Base-by-base conservation (phyloP, 2,329 filamentous ascomycete species). In the Periconia digitata region DNA sequence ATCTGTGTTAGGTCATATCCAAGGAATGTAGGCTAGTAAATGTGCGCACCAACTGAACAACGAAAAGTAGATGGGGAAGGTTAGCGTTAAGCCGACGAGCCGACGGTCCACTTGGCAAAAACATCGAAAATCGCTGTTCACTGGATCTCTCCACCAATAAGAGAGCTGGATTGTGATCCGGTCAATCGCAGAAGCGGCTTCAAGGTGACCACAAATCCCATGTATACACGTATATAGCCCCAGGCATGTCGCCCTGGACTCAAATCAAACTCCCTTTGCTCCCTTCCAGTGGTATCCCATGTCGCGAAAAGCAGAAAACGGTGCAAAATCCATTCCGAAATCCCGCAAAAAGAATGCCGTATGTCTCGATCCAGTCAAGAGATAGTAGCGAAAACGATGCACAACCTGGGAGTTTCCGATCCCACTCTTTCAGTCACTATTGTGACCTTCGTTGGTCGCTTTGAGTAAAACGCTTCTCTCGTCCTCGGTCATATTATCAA, bases 401-500 rank as follows among this genome's bases (percentile, higher is more conserved):
- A 3, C 27, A 32, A 32, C n/a, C 27, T 10, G 27, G 12, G n/a
- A 15, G 27, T 32, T 10, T 10, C 12, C 6, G 13, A 32, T 32
- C n/a, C 10, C 27, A 32, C n/a, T 10, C n/a, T 15, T 32, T 32
- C 27, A 32, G 27, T 32, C 27, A 10, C n/a, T 15, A 32, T 32
- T 32, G 8, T 32, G 35, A 16, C 47, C 53, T 17, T 54, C 56
- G 13, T 55, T 58, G 5, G 64, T 63, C 7, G 57, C 61, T 43
- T 62, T 67, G 23, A 49, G 46, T 40, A 70, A 43, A 41, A 67
- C 44, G 15, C 62, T 57, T 35, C 59, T 61, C 34, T 69, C 66
- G 7, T 69, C 66, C 8, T 63, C 62, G 39, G 52, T 69, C 70
- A 63, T 76, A 60, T 58, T 75, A 59, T 57, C 73, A 49, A 55